Percentiles rank a stretch among this genome's conserved stretches.
Evolutionary conservation across 169 alveolate species (phyloP).

Genomic region (Cytauxzoon felis): DNA sequence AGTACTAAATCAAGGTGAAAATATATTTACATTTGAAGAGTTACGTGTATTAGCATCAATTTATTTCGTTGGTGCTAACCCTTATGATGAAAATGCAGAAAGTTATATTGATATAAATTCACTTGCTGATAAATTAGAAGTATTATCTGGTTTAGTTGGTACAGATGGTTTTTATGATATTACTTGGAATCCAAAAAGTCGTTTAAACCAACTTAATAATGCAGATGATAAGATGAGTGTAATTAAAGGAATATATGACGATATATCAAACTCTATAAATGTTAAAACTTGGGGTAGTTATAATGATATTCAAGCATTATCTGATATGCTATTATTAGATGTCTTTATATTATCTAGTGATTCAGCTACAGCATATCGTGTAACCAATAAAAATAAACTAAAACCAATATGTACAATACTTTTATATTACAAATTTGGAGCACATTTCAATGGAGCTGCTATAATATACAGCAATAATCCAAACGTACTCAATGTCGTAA

Average conservation of each 20-base stretch:
- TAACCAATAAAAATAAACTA: not conserved
- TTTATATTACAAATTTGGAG: constrained; percentile 35
- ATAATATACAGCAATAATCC: too few relatives aligned
- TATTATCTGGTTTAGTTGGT: constrained; percentile 5
- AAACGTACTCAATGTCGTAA: too few relatives aligned
- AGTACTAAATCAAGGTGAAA: not conserved
- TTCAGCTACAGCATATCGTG: constrained; percentile 5
- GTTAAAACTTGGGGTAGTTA: constrained; percentile 49
- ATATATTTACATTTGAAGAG: constrained; percentile 27
- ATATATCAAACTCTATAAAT: not conserved
- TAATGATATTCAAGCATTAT: constrained; percentile 40
- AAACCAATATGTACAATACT: constrained; percentile 16
- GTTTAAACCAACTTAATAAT: not conserved
- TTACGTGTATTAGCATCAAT: constrained; percentile 38
- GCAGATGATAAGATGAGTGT: constrained; percentile 21
- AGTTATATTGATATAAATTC: constrained; percentile 10
- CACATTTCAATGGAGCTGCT: constrained; percentile 56
- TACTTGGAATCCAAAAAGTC: constrained; percentile 25
- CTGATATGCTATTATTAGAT: constrained; percentile 21
- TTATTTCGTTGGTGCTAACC: constrained; percentile 47
- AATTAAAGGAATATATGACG: constrained; percentile 13
- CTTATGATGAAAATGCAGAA: constrained; percentile 25
- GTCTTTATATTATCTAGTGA: constrained; percentile 21
- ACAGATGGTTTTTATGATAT: constrained; percentile 11
- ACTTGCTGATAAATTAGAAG: constrained; percentile 21